Base-by-base conservation (phyloP, 495 filamentous ascomycete genomes). In the Bathelium albidoporum region DNA sequence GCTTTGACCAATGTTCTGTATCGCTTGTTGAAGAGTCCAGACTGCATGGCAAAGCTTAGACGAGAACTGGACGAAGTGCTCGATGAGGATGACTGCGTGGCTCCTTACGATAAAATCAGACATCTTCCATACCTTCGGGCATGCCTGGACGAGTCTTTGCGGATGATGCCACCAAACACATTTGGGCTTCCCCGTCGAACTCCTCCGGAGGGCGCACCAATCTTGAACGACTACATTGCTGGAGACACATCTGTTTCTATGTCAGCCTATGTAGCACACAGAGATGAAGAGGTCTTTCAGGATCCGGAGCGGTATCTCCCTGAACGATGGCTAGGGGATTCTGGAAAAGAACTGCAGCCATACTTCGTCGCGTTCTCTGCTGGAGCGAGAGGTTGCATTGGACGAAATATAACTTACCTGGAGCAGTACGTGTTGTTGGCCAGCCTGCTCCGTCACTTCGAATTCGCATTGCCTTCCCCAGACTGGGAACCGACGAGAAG, bases 1-100 rank as follows among this genome's bases (percentile, higher is more conserved):
- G 78, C 78, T 1, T 70, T 85, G 60, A 71, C 75, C 20, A 80
- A 79, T 45, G 73, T 74, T 24, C 65, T 89, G 68, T 87, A 81
- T 72, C 75, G 79, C 39, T 77, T 89, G 0, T 68, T 86, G 58
- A 78, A 76, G 44, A 77, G 83, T 67, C 83, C 83, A 0, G 64
- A 73, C 2, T 71, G 70, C 3, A 74, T 85, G 58, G 67, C 66
- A 3, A 82, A 80, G 66, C 80, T 87, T 0, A 80, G 81, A 26
- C 63, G 79, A 32, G 87, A 89, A 68, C 72, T 90, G 10, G 85
- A 78, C 32, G 70, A 70, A 0, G 74, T 28, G 1, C 58, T 69
- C 14, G 65, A 61, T 43, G 60, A 60, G 2, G 67, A 63, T 9
- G 75, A 77, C 14, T 73, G 71, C 20, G 69, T 80, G 45, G 78